Evolutionary conservation across 1,139 yeast genomes (phyloP).

Genomic region (Debaryomyces nepalensis): DNA sequence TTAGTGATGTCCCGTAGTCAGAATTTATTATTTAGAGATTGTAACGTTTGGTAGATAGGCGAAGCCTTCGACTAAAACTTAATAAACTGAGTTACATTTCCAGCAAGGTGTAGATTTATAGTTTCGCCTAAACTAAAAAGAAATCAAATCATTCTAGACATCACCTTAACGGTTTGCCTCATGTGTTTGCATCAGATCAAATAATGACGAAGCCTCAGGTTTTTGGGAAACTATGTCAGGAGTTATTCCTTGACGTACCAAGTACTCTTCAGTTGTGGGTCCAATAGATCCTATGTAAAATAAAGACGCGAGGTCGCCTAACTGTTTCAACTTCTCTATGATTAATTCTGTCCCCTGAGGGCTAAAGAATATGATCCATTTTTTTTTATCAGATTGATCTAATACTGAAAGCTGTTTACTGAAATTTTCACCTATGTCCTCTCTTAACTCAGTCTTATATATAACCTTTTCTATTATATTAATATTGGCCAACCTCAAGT

Average conservation of each 20-base stretch:
- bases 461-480: slow-evolving; percentile 66
- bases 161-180: too few relatives aligned
- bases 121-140: neutral
- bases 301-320: slow-evolving; percentile 16
- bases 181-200: slow-evolving; percentile 32
- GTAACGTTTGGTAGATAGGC: too few relatives aligned
- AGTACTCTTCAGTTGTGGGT: slow-evolving; percentile 81
- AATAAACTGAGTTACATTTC: too few relatives aligned
- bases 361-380: slow-evolving; percentile 86
- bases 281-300: slow-evolving; percentile 82
- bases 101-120: neutral
- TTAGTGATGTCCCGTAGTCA: too few relatives aligned
- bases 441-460: slow-evolving; percentile 64
- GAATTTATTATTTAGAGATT: too few relatives aligned
- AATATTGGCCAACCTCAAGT: slow-evolving; percentile 51
- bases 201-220: slow-evolving; percentile 71
- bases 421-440: slow-evolving; percentile 51
- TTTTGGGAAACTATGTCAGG: slow-evolving; percentile 71
- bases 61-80: too few relatives aligned
- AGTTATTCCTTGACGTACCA: slow-evolving; percentile 52
- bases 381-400: slow-evolving; percentile 14
- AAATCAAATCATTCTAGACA: too few relatives aligned
- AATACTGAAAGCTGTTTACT: slow-evolving; percentile 20
- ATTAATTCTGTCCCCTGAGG: slow-evolving; percentile 83
- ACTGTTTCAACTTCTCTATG: slow-evolving; percentile 46